Evolutionary conservation across 2,329 filamentous ascomycete genomes (phyloP).

Genomic region (Penicillium sp.): DNA sequence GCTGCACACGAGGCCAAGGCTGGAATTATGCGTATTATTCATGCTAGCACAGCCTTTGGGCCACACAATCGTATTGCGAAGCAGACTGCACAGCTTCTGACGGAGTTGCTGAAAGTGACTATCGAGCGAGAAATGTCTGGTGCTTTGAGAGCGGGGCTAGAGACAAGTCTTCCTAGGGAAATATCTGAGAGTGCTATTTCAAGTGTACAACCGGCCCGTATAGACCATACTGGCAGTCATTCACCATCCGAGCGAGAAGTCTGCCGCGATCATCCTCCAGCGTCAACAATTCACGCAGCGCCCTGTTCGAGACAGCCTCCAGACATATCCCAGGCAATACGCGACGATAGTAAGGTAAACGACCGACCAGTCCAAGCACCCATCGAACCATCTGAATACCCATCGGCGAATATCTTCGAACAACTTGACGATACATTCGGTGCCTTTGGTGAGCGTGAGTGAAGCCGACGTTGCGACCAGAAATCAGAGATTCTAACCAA

Average conservation of each 20-base stretch:
- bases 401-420: conserved; percentile 10
- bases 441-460: conserved; percentile 11
- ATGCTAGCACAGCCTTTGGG: conserved; percentile 21
- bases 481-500: neutral
- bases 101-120: conserved; percentile 27
- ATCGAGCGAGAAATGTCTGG: conserved; percentile 22
- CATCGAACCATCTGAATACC: neutral
- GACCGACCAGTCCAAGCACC: neutral
- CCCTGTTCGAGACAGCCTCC: neutral
- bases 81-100: conserved; percentile 30
- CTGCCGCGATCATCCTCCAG: neutral
- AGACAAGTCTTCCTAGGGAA: neutral
- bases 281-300: neutral
- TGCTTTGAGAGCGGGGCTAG: conserved; percentile 1
- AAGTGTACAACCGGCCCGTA: neutral
- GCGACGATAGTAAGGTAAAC: neutral
- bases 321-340: neutral
- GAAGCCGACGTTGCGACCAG: accelerated
- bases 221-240: neutral
- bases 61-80: conserved; percentile 28
- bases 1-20: conserved; percentile 32
- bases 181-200: neutral
- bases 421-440: conserved; percentile 10
- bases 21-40: conserved; percentile 32
- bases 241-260: neutral